These are phyloP conservation scores for Cladosporium cucumerinum DNA, from an alignment of 2,329 filamentous ascomycete species.

Conservation along the genomic window DNA sequence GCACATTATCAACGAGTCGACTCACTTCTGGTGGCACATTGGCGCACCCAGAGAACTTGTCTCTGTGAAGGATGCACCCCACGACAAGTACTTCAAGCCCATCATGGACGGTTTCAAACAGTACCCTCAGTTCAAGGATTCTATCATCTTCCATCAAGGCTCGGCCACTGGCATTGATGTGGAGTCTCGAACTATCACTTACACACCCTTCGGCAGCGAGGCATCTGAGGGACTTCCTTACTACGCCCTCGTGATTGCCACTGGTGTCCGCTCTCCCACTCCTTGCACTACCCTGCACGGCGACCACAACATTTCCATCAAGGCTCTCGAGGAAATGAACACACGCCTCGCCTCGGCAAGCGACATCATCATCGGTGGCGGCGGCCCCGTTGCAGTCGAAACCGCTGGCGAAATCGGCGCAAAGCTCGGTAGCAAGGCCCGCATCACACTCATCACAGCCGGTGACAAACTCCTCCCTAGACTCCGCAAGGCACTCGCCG, in stretches of 20 bases:
- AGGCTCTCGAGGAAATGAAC: constrained; percentile 34
- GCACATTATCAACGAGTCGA: constrained; percentile 53
- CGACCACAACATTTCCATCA: constrained; percentile 31
- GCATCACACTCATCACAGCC: constrained; percentile 47
- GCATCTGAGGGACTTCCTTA: constrained; percentile 43
- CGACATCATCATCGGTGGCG: constrained; percentile 36
- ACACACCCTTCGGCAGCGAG: constrained; percentile 35
- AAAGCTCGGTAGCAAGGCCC: constrained; percentile 34
- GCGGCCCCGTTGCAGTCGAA: constrained; percentile 39
- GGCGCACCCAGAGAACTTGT: constrained; percentile 53
- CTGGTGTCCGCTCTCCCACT: constrained; percentile 49
- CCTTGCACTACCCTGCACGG: constrained; percentile 45
- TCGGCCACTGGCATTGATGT: constrained; percentile 48
- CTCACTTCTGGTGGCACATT: constrained; percentile 51
- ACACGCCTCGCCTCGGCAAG: constrained; percentile 34
- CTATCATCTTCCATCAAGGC: constrained; percentile 48
- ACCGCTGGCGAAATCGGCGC: constrained; percentile 38
- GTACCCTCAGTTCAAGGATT: constrained; percentile 42
- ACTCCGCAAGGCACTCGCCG: constrained; percentile 40
- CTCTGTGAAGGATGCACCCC: constrained; percentile 46
- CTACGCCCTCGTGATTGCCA: constrained; percentile 56
- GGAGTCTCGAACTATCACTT: constrained; percentile 42
- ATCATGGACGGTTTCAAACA: constrained; percentile 50
- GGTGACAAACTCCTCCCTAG: constrained; percentile 40
- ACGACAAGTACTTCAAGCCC: constrained; percentile 49